phyloP scores from a whole-genome alignment of 2,329 filamentous ascomycete species.

The Bertia moriformis region DNA sequence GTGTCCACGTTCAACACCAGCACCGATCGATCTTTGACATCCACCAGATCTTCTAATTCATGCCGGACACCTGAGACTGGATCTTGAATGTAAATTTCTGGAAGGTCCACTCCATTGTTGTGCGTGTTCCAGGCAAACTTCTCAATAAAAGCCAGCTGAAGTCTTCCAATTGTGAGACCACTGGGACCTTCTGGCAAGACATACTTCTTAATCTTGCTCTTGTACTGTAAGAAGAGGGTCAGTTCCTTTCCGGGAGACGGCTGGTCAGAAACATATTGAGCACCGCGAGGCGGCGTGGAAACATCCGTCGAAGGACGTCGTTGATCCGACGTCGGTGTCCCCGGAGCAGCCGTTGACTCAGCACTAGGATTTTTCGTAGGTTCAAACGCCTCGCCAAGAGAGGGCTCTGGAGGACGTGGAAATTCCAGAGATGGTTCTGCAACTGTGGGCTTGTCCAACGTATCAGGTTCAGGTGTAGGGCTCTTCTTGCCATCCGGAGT shows the following conservation, averaged over 20 bases:
- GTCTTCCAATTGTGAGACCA: constrained; percentile 70
- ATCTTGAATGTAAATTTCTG: constrained; percentile 96
- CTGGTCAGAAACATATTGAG: constrained; percentile 34
- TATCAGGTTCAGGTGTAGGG: constrained; percentile 31
- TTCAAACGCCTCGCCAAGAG: background rate
- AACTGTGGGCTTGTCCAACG: constrained; percentile 30
- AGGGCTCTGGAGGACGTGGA: background rate
- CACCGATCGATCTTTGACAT: constrained; percentile 89
- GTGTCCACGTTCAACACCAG: constrained; percentile 88
- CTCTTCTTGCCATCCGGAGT: constrained; percentile 10
- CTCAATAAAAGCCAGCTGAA: constrained; percentile 94
- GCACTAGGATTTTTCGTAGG: background rate
- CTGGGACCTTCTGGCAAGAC: constrained; percentile 71
- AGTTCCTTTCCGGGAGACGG: constrained; percentile 63
- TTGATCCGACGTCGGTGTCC: background rate
- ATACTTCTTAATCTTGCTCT: constrained; percentile 93
- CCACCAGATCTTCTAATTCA: constrained; percentile 80
- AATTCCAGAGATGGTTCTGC: constrained; percentile 3
- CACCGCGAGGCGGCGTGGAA: constrained; percentile 39
- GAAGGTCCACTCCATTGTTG: constrained; percentile 78
- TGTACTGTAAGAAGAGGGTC: constrained; percentile 89
- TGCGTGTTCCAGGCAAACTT: constrained; percentile 99
- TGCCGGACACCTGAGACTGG: constrained; percentile 90
- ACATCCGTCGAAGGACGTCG: constrained; percentile 27
- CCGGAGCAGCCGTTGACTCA: background rate